A percentile compares a stretch with the other conserved stretches of the same genome.
phyloP scores from a whole-genome alignment of 2,329 filamentous ascomycete species.

The Nemania bipapillata region DNA sequence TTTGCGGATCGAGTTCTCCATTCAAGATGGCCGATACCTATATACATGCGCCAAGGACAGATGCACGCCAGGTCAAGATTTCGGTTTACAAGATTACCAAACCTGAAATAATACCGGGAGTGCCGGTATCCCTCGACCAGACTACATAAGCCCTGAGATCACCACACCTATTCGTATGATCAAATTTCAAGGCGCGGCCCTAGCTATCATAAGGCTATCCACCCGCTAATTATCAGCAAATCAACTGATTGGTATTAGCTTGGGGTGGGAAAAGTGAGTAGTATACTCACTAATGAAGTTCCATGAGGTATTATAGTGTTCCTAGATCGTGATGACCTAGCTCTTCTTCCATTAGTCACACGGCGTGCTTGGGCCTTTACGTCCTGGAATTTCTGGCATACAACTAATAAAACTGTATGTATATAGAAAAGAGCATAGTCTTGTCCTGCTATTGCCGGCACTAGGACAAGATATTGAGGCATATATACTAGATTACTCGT shows the following conservation, averaged over 20 bases:
- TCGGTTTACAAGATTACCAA: not conserved
- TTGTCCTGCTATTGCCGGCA: not conserved
- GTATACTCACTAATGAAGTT: not conserved
- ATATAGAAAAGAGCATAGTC: not conserved
- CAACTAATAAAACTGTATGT: not conserved
- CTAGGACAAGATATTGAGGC: not conserved
- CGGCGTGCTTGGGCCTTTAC: not conserved
- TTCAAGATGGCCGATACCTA: not conserved
- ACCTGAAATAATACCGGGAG: not conserved
- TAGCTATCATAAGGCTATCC: not conserved
- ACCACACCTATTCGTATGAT: not conserved
- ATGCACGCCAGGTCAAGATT: not conserved
- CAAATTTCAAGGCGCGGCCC: not conserved
- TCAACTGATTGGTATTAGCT: not conserved
- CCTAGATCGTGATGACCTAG: not conserved
- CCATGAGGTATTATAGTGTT: not conserved
- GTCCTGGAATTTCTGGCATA: not conserved
- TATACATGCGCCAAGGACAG: not conserved
- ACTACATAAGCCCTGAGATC: not conserved
- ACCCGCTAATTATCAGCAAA: not conserved
- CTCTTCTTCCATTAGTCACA: not conserved
- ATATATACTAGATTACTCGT: not conserved
- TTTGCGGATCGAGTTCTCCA: not conserved
- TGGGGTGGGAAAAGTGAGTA: not conserved
- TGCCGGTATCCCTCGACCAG: not conserved